These are phyloP conservation scores for Xylariales sp. DNA, from an alignment of 2,329 filamentous ascomycete species.

Conservation along the genomic window DNA sequence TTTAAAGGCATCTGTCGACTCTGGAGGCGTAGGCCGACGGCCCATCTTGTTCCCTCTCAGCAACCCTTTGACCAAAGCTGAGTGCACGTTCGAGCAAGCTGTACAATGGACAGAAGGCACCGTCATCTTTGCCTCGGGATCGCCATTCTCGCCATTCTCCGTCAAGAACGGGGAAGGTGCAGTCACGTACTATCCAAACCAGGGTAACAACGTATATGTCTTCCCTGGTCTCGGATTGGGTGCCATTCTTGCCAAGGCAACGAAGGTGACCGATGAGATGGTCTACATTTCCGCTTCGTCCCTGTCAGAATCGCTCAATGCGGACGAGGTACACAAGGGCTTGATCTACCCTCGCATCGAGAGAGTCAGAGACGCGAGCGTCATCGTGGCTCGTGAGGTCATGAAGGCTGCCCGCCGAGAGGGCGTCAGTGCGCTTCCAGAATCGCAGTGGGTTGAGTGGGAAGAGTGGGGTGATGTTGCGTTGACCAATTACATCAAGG, in stretches of 20 bases:
- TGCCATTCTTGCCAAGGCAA: constrained; percentile 84
- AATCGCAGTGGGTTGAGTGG: constrained; percentile 68
- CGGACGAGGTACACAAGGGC: constrained; percentile 75
- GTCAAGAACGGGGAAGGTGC: constrained; percentile 56
- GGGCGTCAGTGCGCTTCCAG: constrained; percentile 65
- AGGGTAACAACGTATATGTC: constrained; percentile 86
- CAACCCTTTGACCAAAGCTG: constrained; percentile 93
- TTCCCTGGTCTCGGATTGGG: constrained; percentile 96
- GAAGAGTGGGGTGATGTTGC: constrained; percentile 65
- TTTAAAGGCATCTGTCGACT: constrained; percentile 60
- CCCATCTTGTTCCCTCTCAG: constrained; percentile 95
- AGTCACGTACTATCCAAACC: constrained; percentile 70
- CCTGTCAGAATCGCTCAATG: constrained; percentile 71
- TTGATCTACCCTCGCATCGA: constrained; percentile 89
- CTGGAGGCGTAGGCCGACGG: constrained; percentile 63
- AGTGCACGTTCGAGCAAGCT: constrained; percentile 95
- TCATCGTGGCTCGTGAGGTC: constrained; percentile 82
- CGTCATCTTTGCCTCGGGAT: constrained; percentile 91
- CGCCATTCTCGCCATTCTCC: constrained; percentile 75
- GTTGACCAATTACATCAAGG: constrained; percentile 56
- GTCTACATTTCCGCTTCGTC: constrained; percentile 89
- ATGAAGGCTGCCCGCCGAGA: constrained; percentile 87
- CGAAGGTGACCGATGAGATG: constrained; percentile 88
- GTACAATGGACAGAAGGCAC: constrained; percentile 86
- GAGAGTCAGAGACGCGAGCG: constrained; percentile 84